Evolutionary conservation across 164 flowering plant species (phyloP).

Genomic region (Chimonanthus salicifolius): DNA sequence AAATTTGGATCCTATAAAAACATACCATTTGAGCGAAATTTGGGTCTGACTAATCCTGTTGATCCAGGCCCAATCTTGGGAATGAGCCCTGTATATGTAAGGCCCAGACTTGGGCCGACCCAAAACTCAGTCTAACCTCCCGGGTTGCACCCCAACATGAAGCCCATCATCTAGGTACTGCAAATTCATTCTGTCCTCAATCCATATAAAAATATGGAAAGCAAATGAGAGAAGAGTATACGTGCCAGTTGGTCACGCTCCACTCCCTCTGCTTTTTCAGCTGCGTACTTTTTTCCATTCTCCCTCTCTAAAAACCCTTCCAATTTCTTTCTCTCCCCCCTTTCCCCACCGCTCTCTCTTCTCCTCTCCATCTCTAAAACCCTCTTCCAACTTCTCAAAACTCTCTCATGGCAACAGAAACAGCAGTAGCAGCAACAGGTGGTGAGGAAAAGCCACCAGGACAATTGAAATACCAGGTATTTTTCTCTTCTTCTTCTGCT

Average conservation of each 20-base stretch:
- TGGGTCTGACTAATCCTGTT: too few relatives aligned
- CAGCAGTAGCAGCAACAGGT: not conserved
- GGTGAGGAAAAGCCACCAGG: conserved; percentile 21
- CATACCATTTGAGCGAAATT: too few relatives aligned
- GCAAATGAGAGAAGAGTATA: not conserved
- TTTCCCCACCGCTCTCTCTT: not conserved
- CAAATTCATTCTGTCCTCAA: too few relatives aligned
- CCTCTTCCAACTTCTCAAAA: not conserved
- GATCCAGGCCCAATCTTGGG: too few relatives aligned
- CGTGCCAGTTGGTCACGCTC: conserved; percentile 8
- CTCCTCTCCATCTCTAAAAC: conserved; percentile 1
- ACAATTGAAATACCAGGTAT: conserved; percentile 40
- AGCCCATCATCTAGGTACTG: too few relatives aligned
- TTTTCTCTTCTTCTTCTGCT: conserved; percentile 4
- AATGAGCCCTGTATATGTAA: too few relatives aligned
- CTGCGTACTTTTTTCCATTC: not conserved
- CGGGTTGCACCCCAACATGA: too few relatives aligned
- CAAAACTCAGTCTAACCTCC: too few relatives aligned
- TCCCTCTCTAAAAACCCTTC: not conserved
- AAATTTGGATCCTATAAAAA: too few relatives aligned
- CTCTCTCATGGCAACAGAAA: conserved; percentile 24
- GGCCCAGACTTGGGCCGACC: too few relatives aligned
- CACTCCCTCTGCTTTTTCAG: not conserved
- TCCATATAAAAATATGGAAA: too few relatives aligned
- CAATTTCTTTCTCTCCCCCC: not conserved